Base-by-base conservation (phyloP, 2,329 filamentous ascomycete genomes). In the Plenodomus biglobosus region DNA sequence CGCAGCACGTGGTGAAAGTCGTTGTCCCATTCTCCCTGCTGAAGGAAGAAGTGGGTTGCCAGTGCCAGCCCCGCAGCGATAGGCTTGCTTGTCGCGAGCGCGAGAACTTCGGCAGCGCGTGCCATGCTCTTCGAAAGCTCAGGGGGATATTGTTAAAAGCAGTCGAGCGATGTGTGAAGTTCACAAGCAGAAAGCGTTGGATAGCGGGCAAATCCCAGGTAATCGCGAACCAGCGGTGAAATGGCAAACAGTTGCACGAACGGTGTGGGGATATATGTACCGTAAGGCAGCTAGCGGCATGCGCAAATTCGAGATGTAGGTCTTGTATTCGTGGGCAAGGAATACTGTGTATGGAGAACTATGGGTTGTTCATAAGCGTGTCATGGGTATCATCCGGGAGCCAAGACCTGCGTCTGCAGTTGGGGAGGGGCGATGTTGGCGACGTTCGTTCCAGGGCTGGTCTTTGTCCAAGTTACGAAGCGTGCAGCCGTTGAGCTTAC, bases 1-100 rank as follows among this genome's bases (percentile, higher is more conserved):
- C 38, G 36, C 6, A 63, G 19, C 13, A 66, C 24, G 1, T 50
- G 15, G 43, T 63, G 52, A 5, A 56, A 45, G 2, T 22, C 10
- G 16, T 59, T 59, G 27, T 67, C 63, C 57, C 58, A 66, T 44
- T 68, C 63, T n/a, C 50, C 53, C 20, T 45, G 49, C 30, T 62
- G 58, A 13, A 65, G 46, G 5, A 60, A 20, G 7, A 52, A 47
- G 46, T 68, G 65, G 5, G 62, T 62, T 8, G 51, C 32, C 8
- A 69, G 55, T 15, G 59, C 66, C 8, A 67, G 50, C 8, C 37
- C 35, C 16, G 48, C 58, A 13, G 59, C 49, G 4, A 62, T 21
- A 16, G 51, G 41, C 35, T 63, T 63, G 48, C 51, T 66, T 22
- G 46, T 56, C 35, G 56, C 48, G 37, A 65, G 42, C 37, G 55